These are phyloP conservation scores for Pisolithus albus DNA, from an alignment of 768 basidiomycete genomes.

Conservation along the genomic window DNA sequence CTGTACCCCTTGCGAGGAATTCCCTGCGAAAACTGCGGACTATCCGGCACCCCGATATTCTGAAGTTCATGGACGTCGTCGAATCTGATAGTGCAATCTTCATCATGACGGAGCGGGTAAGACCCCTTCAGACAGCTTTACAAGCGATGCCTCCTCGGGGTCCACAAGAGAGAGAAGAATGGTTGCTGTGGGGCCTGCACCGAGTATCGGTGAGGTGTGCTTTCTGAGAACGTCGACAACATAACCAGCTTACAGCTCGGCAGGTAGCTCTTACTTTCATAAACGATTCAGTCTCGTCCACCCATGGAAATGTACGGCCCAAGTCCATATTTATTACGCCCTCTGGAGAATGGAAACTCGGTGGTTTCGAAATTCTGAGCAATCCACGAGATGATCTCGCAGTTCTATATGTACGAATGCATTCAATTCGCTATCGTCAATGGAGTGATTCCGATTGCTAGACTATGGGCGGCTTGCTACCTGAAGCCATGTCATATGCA, in stretches of 20 bases:
- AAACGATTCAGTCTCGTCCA: slow-evolving; percentile 75
- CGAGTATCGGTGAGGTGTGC: slow-evolving; percentile 64
- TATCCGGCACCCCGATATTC: slow-evolving; percentile 90
- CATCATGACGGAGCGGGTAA: slow-evolving; percentile 92
- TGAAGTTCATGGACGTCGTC: slow-evolving; percentile 91
- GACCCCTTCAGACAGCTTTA: slow-evolving; percentile 60
- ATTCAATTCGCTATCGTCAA: background rate
- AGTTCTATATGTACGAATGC: slow-evolving; percentile 66
- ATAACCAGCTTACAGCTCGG: background rate
- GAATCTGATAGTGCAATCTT: slow-evolving; percentile 84
- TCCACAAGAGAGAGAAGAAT: slow-evolving; percentile 70
- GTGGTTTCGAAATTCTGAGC: slow-evolving; percentile 88
- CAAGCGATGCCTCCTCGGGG: slow-evolving; percentile 56
- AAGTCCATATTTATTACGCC: slow-evolving; percentile 84
- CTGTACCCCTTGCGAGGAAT: slow-evolving; percentile 78
- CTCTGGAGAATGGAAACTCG: slow-evolving; percentile 94
- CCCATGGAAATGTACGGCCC: slow-evolving; percentile 74
- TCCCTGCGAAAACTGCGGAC: slow-evolving; percentile 84
- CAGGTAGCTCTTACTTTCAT: slow-evolving; percentile 87
- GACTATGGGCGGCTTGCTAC: slow-evolving; percentile 62
- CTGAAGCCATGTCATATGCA: slow-evolving; percentile 53
- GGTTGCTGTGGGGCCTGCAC: slow-evolving; percentile 91
- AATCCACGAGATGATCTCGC: slow-evolving; percentile 73
- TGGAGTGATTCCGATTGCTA: slow-evolving; percentile 24
- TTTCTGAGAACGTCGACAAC: background rate